Conservation (phyloP, 164 flowering plant genomes). For the Santalum album region DNA sequence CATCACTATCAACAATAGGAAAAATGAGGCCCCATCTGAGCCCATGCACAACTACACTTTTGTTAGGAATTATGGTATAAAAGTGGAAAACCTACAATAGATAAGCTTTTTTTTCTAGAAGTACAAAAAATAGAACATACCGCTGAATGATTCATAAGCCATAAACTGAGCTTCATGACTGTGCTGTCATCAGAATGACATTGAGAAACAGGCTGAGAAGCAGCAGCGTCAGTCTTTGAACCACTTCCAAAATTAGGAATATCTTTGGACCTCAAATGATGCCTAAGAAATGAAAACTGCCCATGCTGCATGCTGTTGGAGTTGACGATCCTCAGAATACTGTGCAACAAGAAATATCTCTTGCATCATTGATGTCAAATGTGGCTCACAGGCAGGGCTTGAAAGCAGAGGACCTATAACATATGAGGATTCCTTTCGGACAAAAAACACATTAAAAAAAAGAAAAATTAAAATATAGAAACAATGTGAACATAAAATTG, state of each 20-base stretch:
- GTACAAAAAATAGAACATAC: conserved; percentile 22
- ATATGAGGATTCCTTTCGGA: conserved; percentile 45
- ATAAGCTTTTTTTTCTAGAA: too few species aligned
- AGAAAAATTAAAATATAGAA: neutral
- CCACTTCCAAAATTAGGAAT: conserved; percentile 14
- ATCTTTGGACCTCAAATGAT: conserved; percentile 45
- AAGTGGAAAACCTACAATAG: too few species aligned
- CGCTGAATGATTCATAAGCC: conserved; percentile 55
- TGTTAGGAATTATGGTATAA: too few species aligned
- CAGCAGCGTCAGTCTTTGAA: conserved; percentile 13
- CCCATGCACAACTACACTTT: too few species aligned
- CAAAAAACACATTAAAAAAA: neutral
- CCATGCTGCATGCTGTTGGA: conserved; percentile 88
- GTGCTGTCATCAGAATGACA: conserved; percentile 53
- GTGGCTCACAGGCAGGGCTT: conserved; percentile 44
- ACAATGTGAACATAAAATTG: neutral
- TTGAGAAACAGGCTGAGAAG: conserved; percentile 32
- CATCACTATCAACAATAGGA: too few species aligned
- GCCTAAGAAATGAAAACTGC: conserved; percentile 74
- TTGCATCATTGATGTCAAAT: conserved; percentile 51
- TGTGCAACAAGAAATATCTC: conserved; percentile 85
- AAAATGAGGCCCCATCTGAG: too few species aligned
- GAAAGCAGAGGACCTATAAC: conserved; percentile 59
- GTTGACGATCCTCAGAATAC: conserved; percentile 48
- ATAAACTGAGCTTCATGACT: conserved; percentile 60